phyloP scores from a whole-genome alignment of 768 basidiomycete genomes.

The Mrakia frigida region DNA sequence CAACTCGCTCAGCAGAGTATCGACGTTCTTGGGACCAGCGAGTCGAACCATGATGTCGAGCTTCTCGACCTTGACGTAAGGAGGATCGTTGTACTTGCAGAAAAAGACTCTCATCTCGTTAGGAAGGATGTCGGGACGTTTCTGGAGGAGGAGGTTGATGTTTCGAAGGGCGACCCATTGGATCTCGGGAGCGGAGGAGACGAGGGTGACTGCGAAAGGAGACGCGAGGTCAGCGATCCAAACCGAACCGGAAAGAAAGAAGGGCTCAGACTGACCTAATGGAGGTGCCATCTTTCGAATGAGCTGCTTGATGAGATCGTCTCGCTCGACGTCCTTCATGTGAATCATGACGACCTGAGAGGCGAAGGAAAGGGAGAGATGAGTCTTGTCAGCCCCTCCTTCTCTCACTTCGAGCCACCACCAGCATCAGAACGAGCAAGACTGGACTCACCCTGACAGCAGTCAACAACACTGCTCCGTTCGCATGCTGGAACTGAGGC shows the following conservation, averaged over 20 bases:
- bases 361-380: not conserved
- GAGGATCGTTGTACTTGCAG: constrained; percentile 99
- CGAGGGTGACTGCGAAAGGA: constrained; percentile 64
- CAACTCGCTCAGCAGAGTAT: constrained; percentile 86
- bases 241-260: not conserved
- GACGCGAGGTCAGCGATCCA: not conserved
- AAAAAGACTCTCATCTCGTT: constrained; percentile 99
- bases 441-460: constrained; percentile 70
- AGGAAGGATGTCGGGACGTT: constrained; percentile 81
- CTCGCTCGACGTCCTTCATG: constrained; percentile 64
- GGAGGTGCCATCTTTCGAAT: constrained; percentile 99
- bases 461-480: constrained; percentile 91
- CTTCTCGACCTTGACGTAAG: constrained; percentile 97
- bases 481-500: constrained; percentile 96
- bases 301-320: constrained; percentile 74
- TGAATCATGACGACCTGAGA: constrained; percentile 76
- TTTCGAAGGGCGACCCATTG: constrained; percentile 97
- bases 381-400: not conserved
- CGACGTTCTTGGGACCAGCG: constrained; percentile 87
- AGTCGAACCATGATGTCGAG: constrained; percentile 98
- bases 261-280: constrained; percentile 57
- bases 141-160: constrained; percentile 93
- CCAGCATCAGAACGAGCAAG: constrained; percentile 81
- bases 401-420: constrained; percentile 51
- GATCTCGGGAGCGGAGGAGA: constrained; percentile 96